Conservation (phyloP, 179 eudicot species). For the Sideroxylon spinosum region DNA sequence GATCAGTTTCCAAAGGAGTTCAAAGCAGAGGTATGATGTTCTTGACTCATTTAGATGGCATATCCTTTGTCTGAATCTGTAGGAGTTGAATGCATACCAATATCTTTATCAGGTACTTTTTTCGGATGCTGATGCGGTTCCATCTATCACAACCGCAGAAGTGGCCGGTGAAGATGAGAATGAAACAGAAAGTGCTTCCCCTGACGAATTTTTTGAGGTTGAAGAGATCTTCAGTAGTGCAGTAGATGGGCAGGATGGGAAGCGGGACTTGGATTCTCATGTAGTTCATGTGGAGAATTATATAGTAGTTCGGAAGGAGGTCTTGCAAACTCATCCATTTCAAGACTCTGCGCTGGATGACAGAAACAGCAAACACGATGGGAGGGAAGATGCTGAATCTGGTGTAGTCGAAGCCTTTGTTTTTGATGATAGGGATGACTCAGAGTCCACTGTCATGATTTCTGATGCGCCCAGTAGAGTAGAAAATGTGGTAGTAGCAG, state of each 20-base stretch:
- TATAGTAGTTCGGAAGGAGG: constrained; percentile 38
- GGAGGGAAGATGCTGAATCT: constrained; percentile 22
- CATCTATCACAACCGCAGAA: constrained; percentile 37
- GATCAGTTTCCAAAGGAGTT: constrained; percentile 67
- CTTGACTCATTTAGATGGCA: constrained; percentile 9
- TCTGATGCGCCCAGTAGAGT: constrained; percentile 25
- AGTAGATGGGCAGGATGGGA: constrained; percentile 59
- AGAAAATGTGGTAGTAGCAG: constrained; percentile 25
- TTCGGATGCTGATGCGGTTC: constrained; percentile 72
- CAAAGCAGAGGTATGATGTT: constrained; percentile 60
- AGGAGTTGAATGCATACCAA: constrained; percentile 47
- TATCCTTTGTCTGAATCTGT: constrained; percentile 23
- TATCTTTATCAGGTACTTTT: constrained; percentile 77
- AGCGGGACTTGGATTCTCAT: constrained; percentile 34
- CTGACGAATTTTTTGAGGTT: constrained; percentile 85
- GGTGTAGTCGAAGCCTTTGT: constrained; percentile 39
- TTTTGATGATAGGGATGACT: constrained; percentile 38
- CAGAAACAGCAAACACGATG: constrained; percentile 33
- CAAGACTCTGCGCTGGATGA: constrained; percentile 53
- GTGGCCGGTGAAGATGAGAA: constrained; percentile 52
- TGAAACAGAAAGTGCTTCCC: constrained; percentile 57
- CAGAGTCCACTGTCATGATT: constrained; percentile 24
- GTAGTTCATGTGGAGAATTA: constrained; percentile 28
- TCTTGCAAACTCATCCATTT: constrained; percentile 50
- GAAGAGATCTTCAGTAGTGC: constrained; percentile 84